A percentile compares a stretch with the other conserved stretches of the same genome.
Conservation (phyloP, 257 asterid genomes). For the Penstemon newberryi region DNA sequence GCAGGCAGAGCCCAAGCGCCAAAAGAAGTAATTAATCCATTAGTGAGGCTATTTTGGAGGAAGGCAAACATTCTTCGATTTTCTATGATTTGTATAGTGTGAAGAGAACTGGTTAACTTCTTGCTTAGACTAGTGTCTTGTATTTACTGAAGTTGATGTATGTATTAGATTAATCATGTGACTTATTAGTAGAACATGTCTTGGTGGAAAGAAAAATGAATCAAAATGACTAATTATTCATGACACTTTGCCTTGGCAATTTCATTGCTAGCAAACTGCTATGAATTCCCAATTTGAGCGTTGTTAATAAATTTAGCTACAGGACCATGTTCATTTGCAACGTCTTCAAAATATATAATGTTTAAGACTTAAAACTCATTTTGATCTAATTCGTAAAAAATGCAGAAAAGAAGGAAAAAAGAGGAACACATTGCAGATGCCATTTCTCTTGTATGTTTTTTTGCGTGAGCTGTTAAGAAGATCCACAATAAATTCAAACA, state of each 20-base stretch:
- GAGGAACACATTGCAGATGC: background rate
- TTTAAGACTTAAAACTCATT: too few species aligned
- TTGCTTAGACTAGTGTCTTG: constrained; percentile 24
- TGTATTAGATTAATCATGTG: background rate
- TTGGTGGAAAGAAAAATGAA: too few species aligned
- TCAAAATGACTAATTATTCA: too few species aligned
- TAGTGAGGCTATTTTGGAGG: constrained; percentile 1
- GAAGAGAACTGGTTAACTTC: constrained; percentile 32
- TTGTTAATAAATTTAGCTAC: too few species aligned
- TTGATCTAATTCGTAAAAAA: too few species aligned
- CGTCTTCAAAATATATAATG: too few species aligned
- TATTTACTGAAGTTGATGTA: constrained; percentile 1
- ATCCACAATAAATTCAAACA: constrained; percentile 12
- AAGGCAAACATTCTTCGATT: constrained; percentile 19
- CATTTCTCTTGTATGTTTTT: constrained; percentile 16
- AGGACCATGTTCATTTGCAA: too few species aligned
- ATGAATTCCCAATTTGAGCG: too few species aligned
- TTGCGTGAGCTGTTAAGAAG: constrained; percentile 31
- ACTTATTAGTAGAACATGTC: background rate
- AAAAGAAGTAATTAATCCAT: constrained; percentile 39
- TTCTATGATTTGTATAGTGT: constrained; percentile 33
- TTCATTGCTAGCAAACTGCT: too few species aligned
- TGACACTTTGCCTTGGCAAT: too few species aligned
- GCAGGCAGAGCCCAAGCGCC: constrained; percentile 54
- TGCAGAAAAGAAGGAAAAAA: background rate